Evolutionary conservation across 345 rosid genomes (phyloP).

Genomic region (Populus euphratica): DNA sequence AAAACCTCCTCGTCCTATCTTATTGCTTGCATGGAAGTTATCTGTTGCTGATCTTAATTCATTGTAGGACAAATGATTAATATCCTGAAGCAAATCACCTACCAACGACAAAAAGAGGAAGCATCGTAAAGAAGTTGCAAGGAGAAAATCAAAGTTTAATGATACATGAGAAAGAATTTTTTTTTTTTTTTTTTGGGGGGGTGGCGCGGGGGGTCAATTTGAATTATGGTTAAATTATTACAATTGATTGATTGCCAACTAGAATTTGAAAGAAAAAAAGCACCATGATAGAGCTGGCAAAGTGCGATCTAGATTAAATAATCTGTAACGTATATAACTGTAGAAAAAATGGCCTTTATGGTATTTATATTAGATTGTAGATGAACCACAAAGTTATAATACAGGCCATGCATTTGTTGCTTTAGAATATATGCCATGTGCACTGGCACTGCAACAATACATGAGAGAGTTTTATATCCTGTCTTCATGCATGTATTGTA

Average conservation of each 20-base stretch:
- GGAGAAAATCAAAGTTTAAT: neutral
- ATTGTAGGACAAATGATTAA: slow-evolving; percentile 39
- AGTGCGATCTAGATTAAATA: neutral
- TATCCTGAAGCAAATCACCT: slow-evolving; percentile 35
- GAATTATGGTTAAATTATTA: neutral
- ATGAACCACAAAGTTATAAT: neutral
- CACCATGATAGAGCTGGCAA: neutral
- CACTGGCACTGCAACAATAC: neutral
- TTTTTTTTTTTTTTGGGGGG: neutral
- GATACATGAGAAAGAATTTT: neutral
- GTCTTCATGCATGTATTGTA: neutral
- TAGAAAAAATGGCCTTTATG: neutral
- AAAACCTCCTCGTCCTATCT: slow-evolving; percentile 59
- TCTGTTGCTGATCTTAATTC: slow-evolving; percentile 45
- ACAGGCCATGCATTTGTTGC: neutral
- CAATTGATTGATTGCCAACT: neutral
- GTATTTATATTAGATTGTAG: neutral
- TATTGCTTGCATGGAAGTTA: slow-evolving; percentile 39
- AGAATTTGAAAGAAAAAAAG: neutral
- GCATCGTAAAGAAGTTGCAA: neutral
- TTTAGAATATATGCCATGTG: neutral
- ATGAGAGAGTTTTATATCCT: neutral
- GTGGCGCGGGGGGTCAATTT: neutral
- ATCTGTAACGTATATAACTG: neutral
- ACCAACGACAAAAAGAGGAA: slow-evolving; percentile 1